Evolutionary conservation across 2,329 filamentous ascomycete genomes (phyloP).

Genomic region (Cordyceps farinosa): DNA sequence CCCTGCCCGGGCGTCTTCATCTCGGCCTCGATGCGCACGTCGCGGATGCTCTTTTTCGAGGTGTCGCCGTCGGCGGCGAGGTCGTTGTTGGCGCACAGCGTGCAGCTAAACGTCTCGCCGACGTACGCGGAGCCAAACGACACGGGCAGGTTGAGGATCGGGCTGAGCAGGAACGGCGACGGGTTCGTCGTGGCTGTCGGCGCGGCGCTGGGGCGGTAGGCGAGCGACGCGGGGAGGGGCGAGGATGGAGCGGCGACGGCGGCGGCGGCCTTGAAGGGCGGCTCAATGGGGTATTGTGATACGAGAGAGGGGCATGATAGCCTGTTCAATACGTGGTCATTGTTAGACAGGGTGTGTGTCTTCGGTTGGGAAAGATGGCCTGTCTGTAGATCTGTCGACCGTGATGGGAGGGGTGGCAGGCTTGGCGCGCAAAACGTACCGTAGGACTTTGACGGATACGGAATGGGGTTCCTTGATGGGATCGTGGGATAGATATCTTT

Average conservation of each 20-base stretch:
- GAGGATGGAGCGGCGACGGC: conserved; percentile 28
- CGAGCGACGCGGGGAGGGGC: conserved; percentile 63
- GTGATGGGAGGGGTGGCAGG: not conserved
- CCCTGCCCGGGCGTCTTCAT: conserved; percentile 79
- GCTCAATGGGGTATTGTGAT: conserved; percentile 61
- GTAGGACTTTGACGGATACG: conserved; percentile 72
- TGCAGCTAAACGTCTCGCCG: conserved; percentile 91
- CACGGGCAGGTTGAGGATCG: conserved; percentile 76
- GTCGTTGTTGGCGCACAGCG: conserved; percentile 94
- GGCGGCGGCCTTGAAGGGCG: conserved; percentile 43
- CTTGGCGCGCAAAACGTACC: conserved; percentile 41
- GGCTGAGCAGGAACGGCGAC: conserved; percentile 55
- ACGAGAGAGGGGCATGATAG: conserved; percentile 79
- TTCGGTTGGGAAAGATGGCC: not conserved
- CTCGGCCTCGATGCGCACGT: conserved; percentile 81
- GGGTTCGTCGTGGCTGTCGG: conserved; percentile 40
- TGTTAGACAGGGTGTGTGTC: not conserved
- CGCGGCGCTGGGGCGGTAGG: conserved; percentile 51
- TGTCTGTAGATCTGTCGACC: too few species aligned
- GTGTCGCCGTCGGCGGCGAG: conserved; percentile 22
- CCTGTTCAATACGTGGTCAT: conserved; percentile 41
- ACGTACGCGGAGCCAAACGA: conserved; percentile 94
- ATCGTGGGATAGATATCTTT: conserved; percentile 55
- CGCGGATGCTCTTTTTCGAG: conserved; percentile 55
- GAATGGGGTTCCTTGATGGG: conserved; percentile 71